These are phyloP conservation scores for Thelonectria discophora DNA, from an alignment of 2,329 filamentous ascomycete species.

Conservation along the genomic window DNA sequence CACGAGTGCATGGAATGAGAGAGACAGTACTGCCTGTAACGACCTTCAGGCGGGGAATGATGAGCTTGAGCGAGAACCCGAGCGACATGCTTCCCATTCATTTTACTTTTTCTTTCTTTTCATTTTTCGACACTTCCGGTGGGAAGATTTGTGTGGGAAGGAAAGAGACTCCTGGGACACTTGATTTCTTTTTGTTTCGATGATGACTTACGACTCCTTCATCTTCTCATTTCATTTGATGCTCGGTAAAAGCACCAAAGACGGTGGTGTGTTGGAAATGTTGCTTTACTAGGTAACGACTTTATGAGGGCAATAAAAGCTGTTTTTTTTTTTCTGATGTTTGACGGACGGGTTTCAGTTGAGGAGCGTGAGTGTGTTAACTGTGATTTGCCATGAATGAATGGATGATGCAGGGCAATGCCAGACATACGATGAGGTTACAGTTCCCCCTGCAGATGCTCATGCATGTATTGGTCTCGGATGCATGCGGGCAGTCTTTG, in stretches of 20 bases:
- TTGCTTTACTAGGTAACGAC: constrained; percentile 52
- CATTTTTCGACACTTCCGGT: constrained; percentile 32
- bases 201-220: constrained; percentile 49
- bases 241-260: constrained; percentile 44
- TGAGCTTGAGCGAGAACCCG: constrained; percentile 40
- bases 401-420: not conserved
- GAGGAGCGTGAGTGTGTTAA: too few species aligned
- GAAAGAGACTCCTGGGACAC: constrained; percentile 39
- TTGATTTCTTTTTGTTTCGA: constrained; percentile 39
- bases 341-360: too few species aligned
- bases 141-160: constrained; percentile 37
- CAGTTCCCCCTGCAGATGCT: not conserved
- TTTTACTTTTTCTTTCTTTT: constrained; percentile 30
- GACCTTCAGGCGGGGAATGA: constrained; percentile 49
- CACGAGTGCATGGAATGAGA: constrained; percentile 43
- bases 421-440: not conserved
- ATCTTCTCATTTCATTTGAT: constrained; percentile 39
- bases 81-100: constrained; percentile 39
- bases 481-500: constrained; percentile 3
- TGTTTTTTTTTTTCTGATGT: constrained; percentile 33
- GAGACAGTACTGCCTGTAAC: constrained; percentile 50
- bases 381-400: too few species aligned
- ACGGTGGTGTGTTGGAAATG: constrained; percentile 47
- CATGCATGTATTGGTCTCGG: constrained; percentile 2
- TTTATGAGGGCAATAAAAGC: constrained; percentile 54